These are phyloP conservation scores for Tillandsia leiboldiana DNA, from an alignment of 176 grass and related monocot genomes.

Conservation along the genomic window DNA sequence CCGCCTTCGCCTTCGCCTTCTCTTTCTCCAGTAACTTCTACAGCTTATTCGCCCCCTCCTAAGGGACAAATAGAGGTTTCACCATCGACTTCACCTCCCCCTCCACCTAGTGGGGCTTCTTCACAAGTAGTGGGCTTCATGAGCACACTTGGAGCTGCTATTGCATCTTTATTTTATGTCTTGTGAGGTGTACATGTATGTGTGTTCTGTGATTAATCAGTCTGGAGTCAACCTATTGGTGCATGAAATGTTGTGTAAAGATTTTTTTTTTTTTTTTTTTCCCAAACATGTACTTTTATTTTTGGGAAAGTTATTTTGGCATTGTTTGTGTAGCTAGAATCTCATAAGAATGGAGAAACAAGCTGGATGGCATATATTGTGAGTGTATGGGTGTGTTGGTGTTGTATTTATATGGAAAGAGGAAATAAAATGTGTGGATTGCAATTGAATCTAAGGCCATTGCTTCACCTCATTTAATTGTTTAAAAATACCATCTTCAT, in stretches of 20 bases:
- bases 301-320: no score
- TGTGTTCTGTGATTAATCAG: slow-evolving; percentile 4
- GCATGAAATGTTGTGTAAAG: background rate
- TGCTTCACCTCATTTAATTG: no score
- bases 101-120: slow-evolving; percentile 28
- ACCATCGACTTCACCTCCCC: slow-evolving; percentile 12
- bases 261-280: background rate
- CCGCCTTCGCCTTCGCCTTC: slow-evolving; percentile 19
- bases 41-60: slow-evolving; percentile 20
- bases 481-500: no score
- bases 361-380: no score
- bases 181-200: slow-evolving; percentile 28
- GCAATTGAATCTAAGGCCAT: no score
- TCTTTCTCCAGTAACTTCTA: slow-evolving; percentile 12
- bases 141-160: slow-evolving; percentile 28
- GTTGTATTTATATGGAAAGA: no score
- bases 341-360: no score
- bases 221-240: slow-evolving; percentile 27
- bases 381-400: no score
- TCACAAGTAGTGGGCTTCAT: slow-evolving; percentile 21
- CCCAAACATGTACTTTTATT: no score
- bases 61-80: slow-evolving; percentile 22
- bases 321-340: no score
- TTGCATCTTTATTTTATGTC: slow-evolving; percentile 33
- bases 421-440: no score